These are phyloP conservation scores for Deuterostichococcus epilithicus DNA, from an alignment of 139 green algal species.

Conservation along the genomic window DNA sequence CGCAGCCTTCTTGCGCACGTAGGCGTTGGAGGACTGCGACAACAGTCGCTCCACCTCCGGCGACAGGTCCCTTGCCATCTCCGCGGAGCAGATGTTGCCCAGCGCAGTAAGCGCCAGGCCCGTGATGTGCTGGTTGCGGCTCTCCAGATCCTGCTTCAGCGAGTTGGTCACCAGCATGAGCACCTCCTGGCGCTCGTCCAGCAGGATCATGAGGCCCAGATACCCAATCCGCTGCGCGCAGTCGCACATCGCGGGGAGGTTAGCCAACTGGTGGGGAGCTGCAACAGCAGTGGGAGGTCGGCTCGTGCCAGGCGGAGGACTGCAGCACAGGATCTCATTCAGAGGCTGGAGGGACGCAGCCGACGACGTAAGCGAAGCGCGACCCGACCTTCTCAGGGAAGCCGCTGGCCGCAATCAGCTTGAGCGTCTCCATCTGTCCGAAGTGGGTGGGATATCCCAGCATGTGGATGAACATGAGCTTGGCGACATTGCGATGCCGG, in stretches of 20 bases:
- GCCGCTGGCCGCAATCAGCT: constrained; percentile 80
- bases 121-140: constrained; percentile 78
- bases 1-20: constrained; percentile 94
- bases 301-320: no score
- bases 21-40: constrained; percentile 56
- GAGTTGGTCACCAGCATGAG: constrained; percentile 99
- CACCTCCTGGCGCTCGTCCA: constrained; percentile 97
- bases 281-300: no score
- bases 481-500: constrained; percentile 91
- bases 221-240: constrained; percentile 88
- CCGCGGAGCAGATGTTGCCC: constrained; percentile 95
- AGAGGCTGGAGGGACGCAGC: neutral
- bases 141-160: constrained; percentile 93
- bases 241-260: neutral
- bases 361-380: no score
- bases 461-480: constrained; percentile 99
- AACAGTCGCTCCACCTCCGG: constrained; percentile 91
- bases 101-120: constrained; percentile 91
- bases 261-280: no score
- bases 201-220: constrained; percentile 94
- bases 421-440: constrained; percentile 99
- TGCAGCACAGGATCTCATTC: neutral
- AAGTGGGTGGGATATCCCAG: constrained; percentile 99
- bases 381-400: constrained; percentile 84
- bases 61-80: constrained; percentile 95